These are phyloP conservation scores for Entonaema liquescens DNA, from an alignment of 495 filamentous ascomycete species.

Conservation along the genomic window DNA sequence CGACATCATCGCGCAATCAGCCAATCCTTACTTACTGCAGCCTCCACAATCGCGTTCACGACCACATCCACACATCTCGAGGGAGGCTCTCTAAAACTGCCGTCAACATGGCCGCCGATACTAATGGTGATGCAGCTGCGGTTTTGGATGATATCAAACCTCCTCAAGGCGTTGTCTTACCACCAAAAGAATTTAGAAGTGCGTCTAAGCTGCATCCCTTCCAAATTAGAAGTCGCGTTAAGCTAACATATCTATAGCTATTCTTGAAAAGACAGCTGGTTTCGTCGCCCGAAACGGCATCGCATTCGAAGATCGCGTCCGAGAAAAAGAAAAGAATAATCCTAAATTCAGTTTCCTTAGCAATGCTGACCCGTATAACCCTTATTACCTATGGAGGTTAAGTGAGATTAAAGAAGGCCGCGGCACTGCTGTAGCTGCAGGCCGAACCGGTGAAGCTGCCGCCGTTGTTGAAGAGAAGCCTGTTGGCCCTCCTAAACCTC, in stretches of 20 bases:
- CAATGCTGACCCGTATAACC: constrained; percentile 81
- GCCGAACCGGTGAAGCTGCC: constrained; percentile 71
- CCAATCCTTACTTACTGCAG: constrained; percentile 21
- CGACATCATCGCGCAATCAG: constrained; percentile 36
- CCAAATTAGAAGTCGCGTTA: constrained; percentile 44
- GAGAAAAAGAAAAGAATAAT: constrained; percentile 84
- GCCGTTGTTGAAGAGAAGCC: constrained; percentile 67
- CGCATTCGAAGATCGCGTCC: constrained; percentile 88
- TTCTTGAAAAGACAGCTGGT: constrained; percentile 95
- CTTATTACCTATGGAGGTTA: constrained; percentile 91
- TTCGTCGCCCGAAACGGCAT: constrained; percentile 86
- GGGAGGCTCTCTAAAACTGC: constrained; percentile 40
- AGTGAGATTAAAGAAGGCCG: constrained; percentile 83
- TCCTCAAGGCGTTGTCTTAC: constrained; percentile 83
- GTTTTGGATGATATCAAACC: constrained; percentile 69
- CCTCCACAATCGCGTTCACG: constrained; percentile 22
- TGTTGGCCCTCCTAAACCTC: constrained; percentile 85
- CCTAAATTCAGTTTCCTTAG: constrained; percentile 90
- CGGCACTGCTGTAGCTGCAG: constrained; percentile 81
- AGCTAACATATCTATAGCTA: constrained; percentile 73
- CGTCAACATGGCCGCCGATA: constrained; percentile 61
- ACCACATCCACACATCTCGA: constrained; percentile 21
- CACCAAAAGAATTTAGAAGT: constrained; percentile 64
- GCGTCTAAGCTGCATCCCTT: constrained; percentile 7
- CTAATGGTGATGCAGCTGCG: constrained; percentile 64